Conservation (phyloP, 805 yeast species). For the Wickerhamiella azymoides region DNA sequence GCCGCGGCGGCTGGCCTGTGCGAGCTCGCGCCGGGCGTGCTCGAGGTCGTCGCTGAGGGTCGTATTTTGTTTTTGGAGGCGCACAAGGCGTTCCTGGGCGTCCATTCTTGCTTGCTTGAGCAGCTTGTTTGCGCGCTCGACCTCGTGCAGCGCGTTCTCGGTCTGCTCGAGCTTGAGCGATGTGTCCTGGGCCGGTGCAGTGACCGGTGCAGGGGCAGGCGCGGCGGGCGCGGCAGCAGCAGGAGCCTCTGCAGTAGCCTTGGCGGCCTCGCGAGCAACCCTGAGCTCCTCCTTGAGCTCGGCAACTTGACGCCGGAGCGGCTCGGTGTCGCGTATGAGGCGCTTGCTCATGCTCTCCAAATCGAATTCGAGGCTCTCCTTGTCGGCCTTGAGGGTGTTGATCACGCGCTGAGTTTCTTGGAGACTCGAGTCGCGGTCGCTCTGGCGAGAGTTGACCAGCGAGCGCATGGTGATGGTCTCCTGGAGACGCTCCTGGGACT, state of each 20-base stretch:
- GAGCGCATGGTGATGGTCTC: slow-evolving; percentile 65
- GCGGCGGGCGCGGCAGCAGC: not conserved
- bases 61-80: slow-evolving; percentile 25
- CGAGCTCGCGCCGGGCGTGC: slow-evolving; percentile 7
- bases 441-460: slow-evolving; percentile 54
- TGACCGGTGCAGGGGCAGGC: not conserved
- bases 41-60: slow-evolving; percentile 25
- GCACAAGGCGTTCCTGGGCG: slow-evolving; percentile 24
- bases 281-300: slow-evolving; percentile 15
- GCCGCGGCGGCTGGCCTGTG: not conserved
- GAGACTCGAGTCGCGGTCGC: slow-evolving; percentile 36
- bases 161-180: slow-evolving; percentile 11
- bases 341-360: slow-evolving; percentile 36
- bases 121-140: slow-evolving; percentile 17
- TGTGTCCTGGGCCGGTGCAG: not conserved
- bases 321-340: slow-evolving; percentile 55
- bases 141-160: slow-evolving; percentile 19
- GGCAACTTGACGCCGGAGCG: slow-evolving; percentile 31
- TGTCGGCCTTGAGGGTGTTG: slow-evolving; percentile 42
- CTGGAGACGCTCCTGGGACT: slow-evolving; percentile 66
- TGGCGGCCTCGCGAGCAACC: not conserved
- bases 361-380: slow-evolving; percentile 43
- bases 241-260: not conserved
- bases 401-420: slow-evolving; percentile 44
- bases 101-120: slow-evolving; percentile 27